phyloP scores from a whole-genome alignment of 2,329 filamentous ascomycete species.

The Fusarium compactum region DNA sequence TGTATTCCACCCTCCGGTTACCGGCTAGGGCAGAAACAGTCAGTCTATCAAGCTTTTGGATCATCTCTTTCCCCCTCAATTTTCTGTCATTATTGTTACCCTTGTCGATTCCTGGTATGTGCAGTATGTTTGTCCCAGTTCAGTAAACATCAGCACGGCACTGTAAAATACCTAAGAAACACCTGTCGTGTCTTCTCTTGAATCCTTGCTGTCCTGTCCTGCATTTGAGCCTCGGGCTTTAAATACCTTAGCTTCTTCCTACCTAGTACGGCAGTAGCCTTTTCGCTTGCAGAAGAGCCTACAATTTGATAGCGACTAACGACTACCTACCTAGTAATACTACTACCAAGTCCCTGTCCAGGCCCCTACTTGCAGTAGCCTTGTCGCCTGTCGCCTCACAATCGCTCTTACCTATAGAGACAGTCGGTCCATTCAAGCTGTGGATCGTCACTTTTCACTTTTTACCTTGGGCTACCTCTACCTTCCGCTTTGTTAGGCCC shows the following conservation, averaged over 20 bases:
- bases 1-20: not conserved
- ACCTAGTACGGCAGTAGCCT: conserved; percentile 17
- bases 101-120: conserved; percentile 7
- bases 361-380: conserved; percentile 15
- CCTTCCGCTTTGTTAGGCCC: not conserved
- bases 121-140: not conserved
- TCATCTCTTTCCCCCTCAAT: conserved; percentile 3
- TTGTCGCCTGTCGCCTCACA: conserved; percentile 32
- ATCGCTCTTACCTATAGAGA: not conserved
- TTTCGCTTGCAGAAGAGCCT: conserved; percentile 22
- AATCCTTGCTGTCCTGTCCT: not conserved
- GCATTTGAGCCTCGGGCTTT: conserved; percentile 28
- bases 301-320: conserved; percentile 7
- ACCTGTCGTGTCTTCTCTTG: conserved; percentile 13
- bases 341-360: conserved; percentile 26
- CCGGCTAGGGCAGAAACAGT: conserved; percentile 5
- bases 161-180: conserved; percentile 6
- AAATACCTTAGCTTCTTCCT: conserved; percentile 27
- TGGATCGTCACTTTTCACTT: conserved; percentile 49
- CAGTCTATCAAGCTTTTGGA: conserved; percentile 8
- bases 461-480: conserved; percentile 28
- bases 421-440: conserved; percentile 25
- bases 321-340: not conserved
- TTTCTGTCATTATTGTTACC: conserved; percentile 22
- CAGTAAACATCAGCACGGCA: not conserved